Base-by-base conservation (phyloP, 129 eudicot genomes). In the Oenanthe sinensis region DNA sequence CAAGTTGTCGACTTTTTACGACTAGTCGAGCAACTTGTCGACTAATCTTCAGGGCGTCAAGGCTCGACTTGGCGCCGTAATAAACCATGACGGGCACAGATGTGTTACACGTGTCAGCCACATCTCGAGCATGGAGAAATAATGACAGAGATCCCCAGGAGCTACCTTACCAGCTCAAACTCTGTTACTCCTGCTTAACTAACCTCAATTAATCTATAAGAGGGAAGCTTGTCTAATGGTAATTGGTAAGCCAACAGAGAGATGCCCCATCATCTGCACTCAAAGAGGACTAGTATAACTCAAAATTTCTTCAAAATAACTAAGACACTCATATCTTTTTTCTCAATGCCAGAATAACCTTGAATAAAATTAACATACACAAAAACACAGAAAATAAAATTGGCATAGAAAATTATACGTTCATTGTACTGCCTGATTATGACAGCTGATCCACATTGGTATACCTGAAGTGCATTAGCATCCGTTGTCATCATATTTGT, bases 401-500 rank as follows among this genome's bases (percentile, higher is more conserved):
- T 55, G 65, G 65, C 65, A 58, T 8, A n/a, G 30, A 58, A 22
- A 55, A 20, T 13, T 55, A 20, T 7, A 22, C 8, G 30, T 22
- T 58, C 65, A 14, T 24, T n/a, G 30, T 22, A 22, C 2, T 58
- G 65, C n/a, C 65, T 58, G 26, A n/a, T 42, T 42, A 42, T n/a
- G 26, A 24, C 36, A 19, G 46, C 36, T 43, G 37, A n/a, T 26
- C 19, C 55, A 62, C 43, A 69, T 19, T 45, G 42, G 70, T 82
- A 84, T 87, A 85, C 98, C 98, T 90, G 97, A 79, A 94, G 97
- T 48, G 97, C 85, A 75, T 91, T 89, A 82, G 97, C 91, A 91
- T 94, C 98, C 13, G 98, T 94, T 37, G 98, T 94, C 89, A 94
- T 91, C 89, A 94, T 84, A 78, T 94, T 94, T 67, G 96, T 91